A percentile compares a stretch with the other conserved stretches of the same genome.
Conservation (phyloP, 352 stramenopile genomes). For the Phytophthora multivora region DNA sequence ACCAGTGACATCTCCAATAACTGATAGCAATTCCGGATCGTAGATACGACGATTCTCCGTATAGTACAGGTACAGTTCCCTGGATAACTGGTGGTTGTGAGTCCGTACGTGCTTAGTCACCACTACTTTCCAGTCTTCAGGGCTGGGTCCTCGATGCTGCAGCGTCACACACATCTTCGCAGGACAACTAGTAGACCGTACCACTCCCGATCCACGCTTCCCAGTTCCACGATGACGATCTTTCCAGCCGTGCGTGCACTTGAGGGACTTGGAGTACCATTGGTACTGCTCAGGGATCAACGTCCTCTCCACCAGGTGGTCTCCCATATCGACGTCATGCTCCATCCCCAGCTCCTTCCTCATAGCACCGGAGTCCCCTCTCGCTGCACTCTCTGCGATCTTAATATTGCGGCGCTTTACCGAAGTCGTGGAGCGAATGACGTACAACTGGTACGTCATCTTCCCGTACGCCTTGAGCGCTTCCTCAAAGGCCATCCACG, state of each 20-base stretch:
- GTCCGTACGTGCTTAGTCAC: slow-evolving; percentile 75
- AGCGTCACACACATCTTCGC: slow-evolving; percentile 85
- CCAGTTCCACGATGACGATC: slow-evolving; percentile 63
- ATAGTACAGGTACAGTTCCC: slow-evolving; percentile 79
- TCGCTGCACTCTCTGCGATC: slow-evolving; percentile 53
- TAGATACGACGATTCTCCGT: slow-evolving; percentile 81
- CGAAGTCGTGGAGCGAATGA: slow-evolving; percentile 79
- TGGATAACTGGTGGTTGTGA: slow-evolving; percentile 79
- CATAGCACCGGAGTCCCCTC: slow-evolving; percentile 9
- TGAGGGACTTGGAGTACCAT: slow-evolving; percentile 87
- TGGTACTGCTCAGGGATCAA: slow-evolving; percentile 66
- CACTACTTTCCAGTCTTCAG: slow-evolving; percentile 66
- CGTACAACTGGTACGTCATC: slow-evolving; percentile 73
- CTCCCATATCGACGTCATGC: background rate
- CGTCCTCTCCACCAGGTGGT: slow-evolving; percentile 28
- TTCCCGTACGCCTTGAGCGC: slow-evolving; percentile 64
- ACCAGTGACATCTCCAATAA: slow-evolving; percentile 16
- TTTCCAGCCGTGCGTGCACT: slow-evolving; percentile 85
- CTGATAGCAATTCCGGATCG: slow-evolving; percentile 64
- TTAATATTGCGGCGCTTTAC: slow-evolving; percentile 73
- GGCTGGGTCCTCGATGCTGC: slow-evolving; percentile 46
- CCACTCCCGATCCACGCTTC: slow-evolving; percentile 64
- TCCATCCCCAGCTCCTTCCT: slow-evolving; percentile 8
- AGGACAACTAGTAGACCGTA: slow-evolving; percentile 70
- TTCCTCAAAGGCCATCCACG: slow-evolving; percentile 71